Conservation (phyloP, 2,329 filamentous ascomycete species). For the Ilyonectria robusta region DNA sequence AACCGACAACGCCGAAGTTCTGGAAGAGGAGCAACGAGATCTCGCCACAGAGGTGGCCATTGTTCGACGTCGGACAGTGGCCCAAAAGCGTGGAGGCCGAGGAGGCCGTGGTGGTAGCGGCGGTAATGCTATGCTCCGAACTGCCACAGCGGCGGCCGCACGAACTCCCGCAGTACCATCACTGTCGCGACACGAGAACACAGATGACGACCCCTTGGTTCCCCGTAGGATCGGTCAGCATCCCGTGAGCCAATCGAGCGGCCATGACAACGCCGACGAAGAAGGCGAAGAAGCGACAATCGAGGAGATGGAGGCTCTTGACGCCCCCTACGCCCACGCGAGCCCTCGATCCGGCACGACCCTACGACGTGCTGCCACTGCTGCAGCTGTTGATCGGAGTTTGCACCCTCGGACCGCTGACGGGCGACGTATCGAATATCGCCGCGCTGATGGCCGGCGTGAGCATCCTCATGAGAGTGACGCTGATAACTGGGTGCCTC, state of each 20-base stretch:
- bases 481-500: slow-evolving; percentile 90
- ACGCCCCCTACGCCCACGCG: slow-evolving; percentile 80
- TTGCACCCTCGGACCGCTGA: slow-evolving; percentile 72
- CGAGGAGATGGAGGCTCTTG: slow-evolving; percentile 73
- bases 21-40: slow-evolving; percentile 82
- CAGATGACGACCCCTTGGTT: slow-evolving; percentile 67
- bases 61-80: slow-evolving; percentile 80
- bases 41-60: slow-evolving; percentile 85
- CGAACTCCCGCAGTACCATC: slow-evolving; percentile 47
- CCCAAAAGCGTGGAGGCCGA: slow-evolving; percentile 69
- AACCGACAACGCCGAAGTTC: slow-evolving; percentile 75
- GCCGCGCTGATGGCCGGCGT: slow-evolving; percentile 77
- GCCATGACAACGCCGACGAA: slow-evolving; percentile 53
- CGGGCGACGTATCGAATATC: slow-evolving; percentile 71
- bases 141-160: slow-evolving; percentile 61
- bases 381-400: slow-evolving; percentile 80
- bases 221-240: slow-evolving; percentile 62
- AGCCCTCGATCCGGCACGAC: slow-evolving; percentile 79
- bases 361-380: slow-evolving; percentile 80
- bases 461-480: slow-evolving; percentile 89
- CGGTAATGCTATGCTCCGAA: slow-evolving; percentile 58
- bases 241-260: slow-evolving; percentile 33
- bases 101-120: slow-evolving; percentile 44
- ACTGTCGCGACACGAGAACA: slow-evolving; percentile 49
- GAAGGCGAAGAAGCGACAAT: slow-evolving; percentile 63